These are phyloP conservation scores for Solioccasus polychromus DNA, from an alignment of 768 basidiomycete genomes.

Conservation along the genomic window DNA sequence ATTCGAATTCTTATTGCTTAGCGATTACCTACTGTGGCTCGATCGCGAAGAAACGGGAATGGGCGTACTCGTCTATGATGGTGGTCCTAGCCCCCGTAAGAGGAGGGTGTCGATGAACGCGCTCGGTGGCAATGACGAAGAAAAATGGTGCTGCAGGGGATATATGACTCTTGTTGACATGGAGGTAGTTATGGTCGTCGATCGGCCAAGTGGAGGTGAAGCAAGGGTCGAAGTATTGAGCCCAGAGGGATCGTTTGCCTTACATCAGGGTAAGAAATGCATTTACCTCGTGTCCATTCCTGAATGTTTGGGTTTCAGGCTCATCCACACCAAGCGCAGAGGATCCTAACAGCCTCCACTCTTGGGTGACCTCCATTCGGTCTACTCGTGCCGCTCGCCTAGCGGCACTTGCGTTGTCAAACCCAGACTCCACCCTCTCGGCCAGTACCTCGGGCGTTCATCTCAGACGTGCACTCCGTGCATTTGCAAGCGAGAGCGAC, in stretches of 20 bases:
- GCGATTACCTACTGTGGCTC: conserved; percentile 79
- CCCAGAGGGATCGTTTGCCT: conserved; percentile 72
- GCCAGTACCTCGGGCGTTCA: conserved; percentile 76
- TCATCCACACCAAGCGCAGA: conserved; percentile 1
- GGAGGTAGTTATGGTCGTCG: conserved; percentile 59
- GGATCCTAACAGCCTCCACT: conserved; percentile 35
- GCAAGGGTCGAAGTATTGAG: conserved; percentile 72
- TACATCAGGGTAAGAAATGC: conserved; percentile 57
- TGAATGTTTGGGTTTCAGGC: background rate
- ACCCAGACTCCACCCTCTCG: conserved; percentile 79
- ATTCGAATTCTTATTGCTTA: conserved; percentile 77
- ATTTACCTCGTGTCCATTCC: background rate
- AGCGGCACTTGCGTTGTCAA: conserved; percentile 63
- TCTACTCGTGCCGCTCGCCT: conserved; percentile 69
- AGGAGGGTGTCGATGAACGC: conserved; percentile 17
- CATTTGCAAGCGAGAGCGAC: conserved; percentile 51
- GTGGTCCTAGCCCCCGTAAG: conserved; percentile 15
- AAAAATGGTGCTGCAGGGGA: conserved; percentile 74
- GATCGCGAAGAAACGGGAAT: conserved; percentile 44
- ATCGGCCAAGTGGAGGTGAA: conserved; percentile 38
- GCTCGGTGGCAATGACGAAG: conserved; percentile 44
- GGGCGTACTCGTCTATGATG: conserved; percentile 19
- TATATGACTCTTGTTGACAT: conserved; percentile 67
- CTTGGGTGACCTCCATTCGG: conserved; percentile 68
- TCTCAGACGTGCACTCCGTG: conserved; percentile 68